These are phyloP conservation scores for Leccinellum albellum DNA, from an alignment of 768 basidiomycete species.

Conservation along the genomic window DNA sequence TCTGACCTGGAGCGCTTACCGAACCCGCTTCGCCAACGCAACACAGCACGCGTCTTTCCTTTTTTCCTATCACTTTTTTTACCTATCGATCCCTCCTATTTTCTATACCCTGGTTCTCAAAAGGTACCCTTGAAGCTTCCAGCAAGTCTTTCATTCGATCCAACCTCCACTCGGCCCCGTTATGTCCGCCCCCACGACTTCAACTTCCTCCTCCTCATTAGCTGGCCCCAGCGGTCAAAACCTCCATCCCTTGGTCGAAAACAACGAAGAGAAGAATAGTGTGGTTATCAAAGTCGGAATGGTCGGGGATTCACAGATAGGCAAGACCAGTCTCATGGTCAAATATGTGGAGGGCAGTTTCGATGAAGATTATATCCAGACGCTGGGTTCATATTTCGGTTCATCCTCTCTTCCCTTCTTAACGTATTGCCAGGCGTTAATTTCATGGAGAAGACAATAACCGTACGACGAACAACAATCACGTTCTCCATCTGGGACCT, in stretches of 20 bases:
- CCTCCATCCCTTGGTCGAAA: conserved; percentile 47
- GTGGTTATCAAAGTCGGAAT: conserved; percentile 99
- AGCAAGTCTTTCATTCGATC: conserved; percentile 19
- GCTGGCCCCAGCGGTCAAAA: conserved; percentile 54
- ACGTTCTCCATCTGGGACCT: conserved; percentile 99
- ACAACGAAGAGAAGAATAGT: conserved; percentile 77
- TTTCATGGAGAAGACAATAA: conserved; percentile 99
- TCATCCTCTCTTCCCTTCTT: conserved; percentile 1
- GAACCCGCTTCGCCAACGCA: conserved; percentile 33
- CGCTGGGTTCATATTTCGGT: conserved; percentile 65
- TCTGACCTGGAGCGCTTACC: conserved; percentile 33
- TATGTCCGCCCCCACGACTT: conserved; percentile 51
- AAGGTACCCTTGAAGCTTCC: conserved; percentile 15
- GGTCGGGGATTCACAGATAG: conserved; percentile 99
- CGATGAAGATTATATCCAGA: conserved; percentile 99
- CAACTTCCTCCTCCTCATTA: conserved; percentile 40
- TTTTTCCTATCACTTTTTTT: conserved; percentile 31
- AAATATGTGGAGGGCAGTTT: conserved; percentile 99
- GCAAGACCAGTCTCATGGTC: conserved; percentile 99
- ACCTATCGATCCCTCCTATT: conserved; percentile 25
- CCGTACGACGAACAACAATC: conserved; percentile 96
- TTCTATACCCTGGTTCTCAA: conserved; percentile 24
- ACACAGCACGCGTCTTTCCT: conserved; percentile 35
- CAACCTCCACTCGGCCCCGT: conserved; percentile 15
- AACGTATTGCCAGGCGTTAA: conserved; percentile 68